Base-by-base conservation (phyloP, 306 rosid genomes). In the Corylus americana region DNA sequence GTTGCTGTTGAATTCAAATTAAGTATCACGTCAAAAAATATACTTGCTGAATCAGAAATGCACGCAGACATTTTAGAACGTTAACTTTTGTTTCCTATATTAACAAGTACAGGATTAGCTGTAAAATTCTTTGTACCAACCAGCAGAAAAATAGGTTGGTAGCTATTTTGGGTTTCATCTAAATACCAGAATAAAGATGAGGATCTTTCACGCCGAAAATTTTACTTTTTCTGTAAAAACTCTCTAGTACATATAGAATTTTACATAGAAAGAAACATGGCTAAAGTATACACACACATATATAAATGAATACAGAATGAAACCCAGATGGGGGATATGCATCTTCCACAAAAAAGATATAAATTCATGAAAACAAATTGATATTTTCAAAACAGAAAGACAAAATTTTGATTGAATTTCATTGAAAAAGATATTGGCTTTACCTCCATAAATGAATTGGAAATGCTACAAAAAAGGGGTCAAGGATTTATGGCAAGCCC, bases 381-480 rank as follows among this genome's bases (percentile, higher is more conserved):
- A 59, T 47, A 50, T 57, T 54, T 79, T 7, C 11, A 11, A 39
- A 22, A 66, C 20, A 75, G 7, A 31, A 4, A 22, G 54, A 76
- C 17, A 39, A 39, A 59, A 31, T 75, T 37, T 14, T 3, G 49
- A 75, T 53, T 9, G 53, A 74, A 81, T 35, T 59, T 35, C 74
- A 44, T 29, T 2, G 17, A 70, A 42, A 62, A 57, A 49, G 55
- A 5, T 62, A 3, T 9, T 45, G 82, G 85, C 83, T 78, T 85
- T 84, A 94, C 98, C 98, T 90, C 78, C 87, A 85, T 79, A 20
- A 70, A 78, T 64, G 76, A 83, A 79, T 59, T 85, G 79, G 70
- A 14, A 76, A 54, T 13, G 81, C 70, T 82, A 82, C 84, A 78
- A 80, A 62, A 54, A 54, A 44, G 42, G 74, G 85, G 74, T 87